Percentiles rank a stretch among this genome's conserved stretches.
Conservation (phyloP, 2,329 filamentous ascomycete genomes). For the Penicillium sp. region DNA sequence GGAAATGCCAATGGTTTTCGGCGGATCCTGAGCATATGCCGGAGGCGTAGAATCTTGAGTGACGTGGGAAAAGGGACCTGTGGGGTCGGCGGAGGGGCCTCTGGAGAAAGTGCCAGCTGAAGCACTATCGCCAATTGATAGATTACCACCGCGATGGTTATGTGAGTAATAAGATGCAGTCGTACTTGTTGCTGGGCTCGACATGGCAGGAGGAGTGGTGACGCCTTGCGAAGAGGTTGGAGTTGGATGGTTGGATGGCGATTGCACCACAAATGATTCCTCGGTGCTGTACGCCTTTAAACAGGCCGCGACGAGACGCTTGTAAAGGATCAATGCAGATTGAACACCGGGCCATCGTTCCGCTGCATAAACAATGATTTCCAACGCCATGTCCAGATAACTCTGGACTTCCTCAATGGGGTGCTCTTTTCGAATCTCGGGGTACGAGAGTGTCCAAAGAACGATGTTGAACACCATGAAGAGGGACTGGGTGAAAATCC, state of each 20-base stretch:
- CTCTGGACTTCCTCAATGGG: constrained; percentile 75
- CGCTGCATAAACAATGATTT: constrained; percentile 78
- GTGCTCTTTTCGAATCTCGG: constrained; percentile 77
- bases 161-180: constrained; percentile 45
- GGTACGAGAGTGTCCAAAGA: constrained; percentile 89
- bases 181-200: constrained; percentile 49
- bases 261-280: constrained; percentile 59
- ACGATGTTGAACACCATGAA: constrained; percentile 93
- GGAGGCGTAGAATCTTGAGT: constrained; percentile 33
- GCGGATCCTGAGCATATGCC: constrained; percentile 24
- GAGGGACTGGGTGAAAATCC: constrained; percentile 87
- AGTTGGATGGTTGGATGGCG: constrained; percentile 51
- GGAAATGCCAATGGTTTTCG: constrained; percentile 28
- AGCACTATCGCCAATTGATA: constrained; percentile 37
- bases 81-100: constrained; percentile 43
- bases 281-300: constrained; percentile 81
- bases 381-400: constrained; percentile 75
- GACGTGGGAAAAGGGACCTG: constrained; percentile 33
- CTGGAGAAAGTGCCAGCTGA: constrained; percentile 43
- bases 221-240: constrained; percentile 48
- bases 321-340: constrained; percentile 82
- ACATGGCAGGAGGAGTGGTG: constrained; percentile 47
- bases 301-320: constrained; percentile 83
- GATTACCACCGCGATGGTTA: constrained; percentile 36
- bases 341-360: constrained; percentile 91